Percentiles rank a stretch among this genome's conserved stretches.
phyloP scores from a whole-genome alignment of 768 basidiomycete species.

The Steccherinum ochraceum region DNA sequence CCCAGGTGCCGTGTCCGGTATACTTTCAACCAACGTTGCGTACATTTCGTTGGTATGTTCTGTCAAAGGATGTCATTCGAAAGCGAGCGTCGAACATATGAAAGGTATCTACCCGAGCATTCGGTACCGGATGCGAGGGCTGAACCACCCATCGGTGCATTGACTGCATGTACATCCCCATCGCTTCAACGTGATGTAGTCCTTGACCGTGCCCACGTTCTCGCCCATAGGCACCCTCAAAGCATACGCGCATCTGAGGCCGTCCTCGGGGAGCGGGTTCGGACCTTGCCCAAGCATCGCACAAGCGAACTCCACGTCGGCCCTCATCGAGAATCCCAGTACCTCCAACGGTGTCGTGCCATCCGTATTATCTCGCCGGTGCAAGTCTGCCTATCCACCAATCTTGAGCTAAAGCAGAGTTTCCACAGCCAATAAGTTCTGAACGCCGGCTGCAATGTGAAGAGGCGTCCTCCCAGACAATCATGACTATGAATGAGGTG shows the following conservation, averaged over 20 bases:
- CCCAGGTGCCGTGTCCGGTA: too few relatives aligned
- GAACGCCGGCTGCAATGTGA: slow-evolving; percentile 8
- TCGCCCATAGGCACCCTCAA: slow-evolving; percentile 6
- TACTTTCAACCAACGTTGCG: too few relatives aligned
- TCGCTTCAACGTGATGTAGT: background rate
- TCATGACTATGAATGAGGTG: too few relatives aligned
- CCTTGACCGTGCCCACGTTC: background rate
- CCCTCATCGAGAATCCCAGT: slow-evolving; percentile 5
- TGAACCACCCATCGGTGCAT: slow-evolving; percentile 12
- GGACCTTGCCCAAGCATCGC: background rate
- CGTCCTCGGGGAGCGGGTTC: background rate
- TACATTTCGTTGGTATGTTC: background rate
- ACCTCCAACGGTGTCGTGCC: slow-evolving; percentile 10
- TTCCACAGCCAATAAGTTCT: background rate
- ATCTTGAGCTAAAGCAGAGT: background rate
- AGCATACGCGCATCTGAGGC: slow-evolving; percentile 3
- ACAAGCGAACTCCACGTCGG: background rate
- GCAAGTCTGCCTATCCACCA: slow-evolving; percentile 1
- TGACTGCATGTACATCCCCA: slow-evolving; percentile 10
- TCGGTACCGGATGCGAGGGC: slow-evolving; percentile 10
- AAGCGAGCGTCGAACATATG: background rate
- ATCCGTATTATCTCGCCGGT: slow-evolving; percentile 3
- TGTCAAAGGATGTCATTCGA: background rate
- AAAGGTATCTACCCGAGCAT: background rate
- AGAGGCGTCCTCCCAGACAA: slow-evolving; percentile 11